These are phyloP conservation scores for Trypanosomatidae sp. DNA, from an alignment of 208 protist genomes.

Conservation along the genomic window DNA sequence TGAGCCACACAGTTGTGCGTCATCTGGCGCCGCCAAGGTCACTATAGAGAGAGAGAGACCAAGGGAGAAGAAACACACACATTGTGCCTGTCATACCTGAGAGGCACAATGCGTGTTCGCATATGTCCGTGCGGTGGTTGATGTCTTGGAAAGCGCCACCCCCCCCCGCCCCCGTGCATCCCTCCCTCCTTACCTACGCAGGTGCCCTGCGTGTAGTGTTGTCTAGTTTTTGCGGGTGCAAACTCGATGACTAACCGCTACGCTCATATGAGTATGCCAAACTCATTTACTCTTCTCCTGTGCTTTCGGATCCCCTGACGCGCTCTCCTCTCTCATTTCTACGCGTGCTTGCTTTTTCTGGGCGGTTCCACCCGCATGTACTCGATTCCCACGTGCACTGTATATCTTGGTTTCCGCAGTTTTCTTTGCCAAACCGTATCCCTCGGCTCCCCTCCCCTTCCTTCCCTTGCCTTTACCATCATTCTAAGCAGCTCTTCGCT, in stretches of 20 bases:
- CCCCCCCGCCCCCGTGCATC: not conserved
- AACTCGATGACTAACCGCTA: not conserved
- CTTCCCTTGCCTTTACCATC: not conserved
- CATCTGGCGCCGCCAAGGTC: not conserved
- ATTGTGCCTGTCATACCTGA: not conserved
- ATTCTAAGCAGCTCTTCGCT: not conserved
- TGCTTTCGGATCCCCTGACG: not conserved
- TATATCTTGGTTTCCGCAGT: not conserved
- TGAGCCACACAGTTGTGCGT: not conserved
- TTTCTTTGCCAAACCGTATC: not conserved
- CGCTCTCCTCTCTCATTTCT: not conserved
- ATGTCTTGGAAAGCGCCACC: not conserved
- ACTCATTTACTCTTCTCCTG: not conserved
- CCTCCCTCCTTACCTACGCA: not conserved
- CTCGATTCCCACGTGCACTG: not conserved
- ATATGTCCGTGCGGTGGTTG: not conserved
- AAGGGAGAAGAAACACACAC: not conserved
- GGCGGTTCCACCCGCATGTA: too few relatives aligned
- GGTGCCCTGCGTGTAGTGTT: not conserved
- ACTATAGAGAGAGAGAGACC: too few relatives aligned
- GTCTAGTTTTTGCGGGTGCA: not conserved
- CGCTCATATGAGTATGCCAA: not conserved
- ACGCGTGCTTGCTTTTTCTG: not conserved
- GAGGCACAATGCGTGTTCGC: not conserved
- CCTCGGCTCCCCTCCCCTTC: not conserved